Conservation (phyloP, 108 stramenopile genomes). For the Hondaea fermentalgiana region DNA sequence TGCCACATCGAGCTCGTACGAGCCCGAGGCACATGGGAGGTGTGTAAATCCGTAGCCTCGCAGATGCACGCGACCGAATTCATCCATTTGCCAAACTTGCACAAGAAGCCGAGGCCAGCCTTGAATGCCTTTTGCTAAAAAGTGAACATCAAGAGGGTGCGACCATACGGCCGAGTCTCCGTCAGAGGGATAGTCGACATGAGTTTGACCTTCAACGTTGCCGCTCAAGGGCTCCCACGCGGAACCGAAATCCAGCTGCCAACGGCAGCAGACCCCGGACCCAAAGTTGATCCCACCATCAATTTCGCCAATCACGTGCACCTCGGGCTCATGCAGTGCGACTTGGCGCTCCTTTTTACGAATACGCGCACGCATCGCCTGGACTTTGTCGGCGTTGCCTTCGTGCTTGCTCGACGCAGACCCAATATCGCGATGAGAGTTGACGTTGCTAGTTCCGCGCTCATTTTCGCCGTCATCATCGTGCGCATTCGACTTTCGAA, state of each 20-base stretch:
- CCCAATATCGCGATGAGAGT: not conserved
- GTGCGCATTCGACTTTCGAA: not conserved
- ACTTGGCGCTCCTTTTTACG: not conserved
- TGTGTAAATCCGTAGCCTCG: constrained; percentile 54
- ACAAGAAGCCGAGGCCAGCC: constrained; percentile 56
- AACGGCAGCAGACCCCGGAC: constrained; percentile 52
- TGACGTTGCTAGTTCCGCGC: not conserved
- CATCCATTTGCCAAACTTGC: constrained; percentile 56
- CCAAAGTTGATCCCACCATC: constrained; percentile 47
- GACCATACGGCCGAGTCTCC: constrained; percentile 43
- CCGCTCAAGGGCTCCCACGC: constrained; percentile 49
- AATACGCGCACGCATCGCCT: not conserved
- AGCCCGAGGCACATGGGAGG: constrained; percentile 47
- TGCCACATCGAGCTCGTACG: constrained; percentile 37
- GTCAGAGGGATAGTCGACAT: constrained; percentile 38
- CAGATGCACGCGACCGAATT: constrained; percentile 48
- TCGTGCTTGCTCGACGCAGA: not conserved
- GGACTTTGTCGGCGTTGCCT: not conserved
- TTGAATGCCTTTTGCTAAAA: constrained; percentile 29
- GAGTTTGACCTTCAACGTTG: constrained; percentile 47
- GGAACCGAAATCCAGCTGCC: constrained; percentile 54
- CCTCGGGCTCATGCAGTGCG: constrained; percentile 41
- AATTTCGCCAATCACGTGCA: constrained; percentile 56
- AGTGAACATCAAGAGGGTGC: constrained; percentile 62
- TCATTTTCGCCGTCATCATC: not conserved